These are phyloP conservation scores for Pyronema domesticum DNA, from an alignment of 495 filamentous ascomycete genomes.

Conservation along the genomic window DNA sequence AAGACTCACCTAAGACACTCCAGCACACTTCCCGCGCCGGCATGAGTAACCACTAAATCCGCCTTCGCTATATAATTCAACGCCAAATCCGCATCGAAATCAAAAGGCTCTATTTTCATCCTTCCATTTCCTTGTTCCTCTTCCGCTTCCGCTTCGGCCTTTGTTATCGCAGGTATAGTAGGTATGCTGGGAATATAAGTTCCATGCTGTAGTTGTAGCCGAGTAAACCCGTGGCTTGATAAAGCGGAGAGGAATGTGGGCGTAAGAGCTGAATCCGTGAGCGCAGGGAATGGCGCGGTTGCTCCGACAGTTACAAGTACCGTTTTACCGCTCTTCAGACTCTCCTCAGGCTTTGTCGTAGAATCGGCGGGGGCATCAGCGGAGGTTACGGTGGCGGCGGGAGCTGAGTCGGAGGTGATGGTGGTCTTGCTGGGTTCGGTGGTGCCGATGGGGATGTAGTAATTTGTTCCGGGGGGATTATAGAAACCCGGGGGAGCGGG, in stretches of 20 bases:
- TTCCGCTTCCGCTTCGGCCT: not conserved
- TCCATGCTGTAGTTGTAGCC: constrained; percentile 16
- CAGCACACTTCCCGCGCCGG: constrained; percentile 84
- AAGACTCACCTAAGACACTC: constrained; percentile 49
- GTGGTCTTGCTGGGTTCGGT: not conserved
- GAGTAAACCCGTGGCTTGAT: constrained; percentile 36
- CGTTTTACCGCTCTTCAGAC: not conserved
- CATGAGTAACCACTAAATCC: constrained; percentile 72
- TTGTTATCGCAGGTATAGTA: not conserved
- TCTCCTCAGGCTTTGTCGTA: not conserved
- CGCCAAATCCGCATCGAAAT: constrained; percentile 43
- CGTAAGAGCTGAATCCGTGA: constrained; percentile 48
- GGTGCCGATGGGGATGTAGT: not conserved
- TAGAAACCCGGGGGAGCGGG: constrained; percentile 1
- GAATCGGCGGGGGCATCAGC: not conserved
- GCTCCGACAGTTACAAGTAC: constrained; percentile 28
- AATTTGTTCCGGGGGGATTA: not conserved
- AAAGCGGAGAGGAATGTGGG: constrained; percentile 43
- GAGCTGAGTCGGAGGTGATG: not conserved
- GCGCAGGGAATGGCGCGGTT: constrained; percentile 59
- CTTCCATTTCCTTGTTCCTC: too few relatives aligned
- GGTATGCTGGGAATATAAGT: not conserved
- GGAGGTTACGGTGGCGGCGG: not conserved
- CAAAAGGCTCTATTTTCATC: constrained; percentile 43
- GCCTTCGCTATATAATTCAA: constrained; percentile 25